A percentile compares a stretch with the other conserved stretches of the same genome.
Conservation (phyloP, 1,284 basidiomycete genomes). For the Chalciporus piperatoides region DNA sequence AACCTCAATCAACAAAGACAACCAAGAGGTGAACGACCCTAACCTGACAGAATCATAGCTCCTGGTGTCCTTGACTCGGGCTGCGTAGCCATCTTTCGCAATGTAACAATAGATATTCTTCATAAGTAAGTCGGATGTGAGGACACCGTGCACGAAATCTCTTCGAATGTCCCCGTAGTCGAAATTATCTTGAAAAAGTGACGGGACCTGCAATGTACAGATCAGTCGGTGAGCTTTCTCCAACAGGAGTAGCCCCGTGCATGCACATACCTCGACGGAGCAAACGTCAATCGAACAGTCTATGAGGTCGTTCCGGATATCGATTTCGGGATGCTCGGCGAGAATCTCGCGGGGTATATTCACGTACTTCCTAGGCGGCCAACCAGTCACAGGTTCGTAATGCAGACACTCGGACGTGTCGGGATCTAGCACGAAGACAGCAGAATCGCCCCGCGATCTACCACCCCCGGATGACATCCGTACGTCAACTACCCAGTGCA, state of each 20-base stretch:
- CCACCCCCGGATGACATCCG: slow-evolving; percentile 1
- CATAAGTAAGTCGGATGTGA: slow-evolving; percentile 93
- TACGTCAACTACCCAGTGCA: slow-evolving; percentile 1
- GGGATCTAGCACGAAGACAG: slow-evolving; percentile 72
- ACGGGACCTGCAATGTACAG: slow-evolving; percentile 68
- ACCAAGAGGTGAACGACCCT: slow-evolving; percentile 9
- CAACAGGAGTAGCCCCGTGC: neutral
- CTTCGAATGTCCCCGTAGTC: slow-evolving; percentile 91
- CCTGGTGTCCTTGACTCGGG: slow-evolving; percentile 84
- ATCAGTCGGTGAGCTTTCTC: neutral
- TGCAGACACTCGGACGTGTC: slow-evolving; percentile 75
- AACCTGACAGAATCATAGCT: slow-evolving; percentile 87
- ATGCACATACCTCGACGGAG: slow-evolving; percentile 69
- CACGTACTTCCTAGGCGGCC: slow-evolving; percentile 56
- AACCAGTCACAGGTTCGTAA: slow-evolving; percentile 69
- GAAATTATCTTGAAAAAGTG: slow-evolving; percentile 98
- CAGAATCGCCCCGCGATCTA: slow-evolving; percentile 68
- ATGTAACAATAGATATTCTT: slow-evolving; percentile 93
- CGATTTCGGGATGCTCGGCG: slow-evolving; percentile 66
- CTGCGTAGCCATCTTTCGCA: slow-evolving; percentile 82
- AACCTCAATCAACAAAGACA: slow-evolving; percentile 3
- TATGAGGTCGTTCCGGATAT: slow-evolving; percentile 82
- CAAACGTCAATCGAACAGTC: slow-evolving; percentile 91
- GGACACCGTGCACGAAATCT: slow-evolving; percentile 95
- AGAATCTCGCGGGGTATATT: slow-evolving; percentile 70